Conservation (phyloP, 176 grass and related monocot genomes). For the Hordeum marinum region DNA sequence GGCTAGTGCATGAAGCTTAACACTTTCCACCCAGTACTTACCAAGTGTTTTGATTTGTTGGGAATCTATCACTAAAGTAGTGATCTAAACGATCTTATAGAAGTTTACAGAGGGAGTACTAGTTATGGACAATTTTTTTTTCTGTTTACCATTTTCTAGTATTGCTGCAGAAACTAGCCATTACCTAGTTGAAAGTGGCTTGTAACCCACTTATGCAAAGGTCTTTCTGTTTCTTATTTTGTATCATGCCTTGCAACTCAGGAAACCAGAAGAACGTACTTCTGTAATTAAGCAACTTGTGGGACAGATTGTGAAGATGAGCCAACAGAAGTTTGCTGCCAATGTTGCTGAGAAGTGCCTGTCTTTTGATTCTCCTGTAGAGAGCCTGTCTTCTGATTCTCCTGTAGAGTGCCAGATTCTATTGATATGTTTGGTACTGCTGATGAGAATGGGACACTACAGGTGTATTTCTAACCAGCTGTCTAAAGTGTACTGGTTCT, state of each 20-base stretch:
- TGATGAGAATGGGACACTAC: constrained; percentile 81
- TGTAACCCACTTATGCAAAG: background rate
- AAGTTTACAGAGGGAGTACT: background rate
- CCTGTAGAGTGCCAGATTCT: constrained; percentile 56
- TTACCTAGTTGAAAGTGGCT: background rate
- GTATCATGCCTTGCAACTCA: constrained; percentile 83
- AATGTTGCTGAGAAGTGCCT: background rate
- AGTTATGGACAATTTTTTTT: background rate
- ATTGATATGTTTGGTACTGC: constrained; percentile 74
- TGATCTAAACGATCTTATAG: too few relatives aligned
- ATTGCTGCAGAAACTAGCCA: background rate
- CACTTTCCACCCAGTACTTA: background rate
- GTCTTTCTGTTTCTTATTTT: background rate
- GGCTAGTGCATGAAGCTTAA: too few relatives aligned
- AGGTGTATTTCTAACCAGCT: constrained; percentile 41
- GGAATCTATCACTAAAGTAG: background rate
- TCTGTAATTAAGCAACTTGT: constrained; percentile 68
- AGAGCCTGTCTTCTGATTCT: constrained; percentile 22
- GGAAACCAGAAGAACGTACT: constrained; percentile 71
- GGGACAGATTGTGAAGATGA: constrained; percentile 94
- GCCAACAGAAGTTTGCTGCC: constrained; percentile 71
- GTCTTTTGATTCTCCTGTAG: too few relatives aligned
- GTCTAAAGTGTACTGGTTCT: background rate
- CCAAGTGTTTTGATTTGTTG: background rate
- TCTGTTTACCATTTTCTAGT: background rate